Conservation (phyloP, 1,284 basidiomycete genomes). For the Anthracocystis panici-leucophaei region DNA sequence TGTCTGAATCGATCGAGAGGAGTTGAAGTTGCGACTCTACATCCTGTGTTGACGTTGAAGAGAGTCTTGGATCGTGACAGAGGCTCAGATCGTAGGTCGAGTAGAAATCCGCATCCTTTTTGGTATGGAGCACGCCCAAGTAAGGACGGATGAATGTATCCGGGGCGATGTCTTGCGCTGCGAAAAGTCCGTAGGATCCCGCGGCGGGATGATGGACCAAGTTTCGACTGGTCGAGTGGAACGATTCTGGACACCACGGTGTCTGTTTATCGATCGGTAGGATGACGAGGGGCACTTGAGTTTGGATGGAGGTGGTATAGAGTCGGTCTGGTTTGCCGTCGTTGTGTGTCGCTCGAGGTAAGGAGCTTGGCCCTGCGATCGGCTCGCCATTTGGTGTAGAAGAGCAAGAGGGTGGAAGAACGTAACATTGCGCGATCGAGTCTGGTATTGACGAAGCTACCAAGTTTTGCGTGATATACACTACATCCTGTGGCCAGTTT, state of each 20-base stretch:
- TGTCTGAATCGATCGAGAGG: conserved; percentile 1
- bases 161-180: conserved; percentile 77
- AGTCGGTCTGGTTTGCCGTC: conserved; percentile 10
- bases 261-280: conserved; percentile 15
- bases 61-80: conserved; percentile 22
- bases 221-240: conserved; percentile 32
- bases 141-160: conserved; percentile 82
- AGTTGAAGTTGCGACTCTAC: background rate
- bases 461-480: conserved; percentile 40
- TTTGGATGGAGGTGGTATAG: conserved; percentile 23
- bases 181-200: conserved; percentile 86
- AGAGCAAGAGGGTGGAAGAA: conserved; percentile 11
- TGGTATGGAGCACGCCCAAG: conserved; percentile 83
- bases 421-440: conserved; percentile 20
- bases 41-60: background rate
- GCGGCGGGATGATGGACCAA: conserved; percentile 77
- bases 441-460: conserved; percentile 25
- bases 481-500: conserved; percentile 34
- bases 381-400: background rate
- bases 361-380: background rate
- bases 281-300: conserved; percentile 25
- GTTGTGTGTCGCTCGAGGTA: conserved; percentile 37
- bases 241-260: conserved; percentile 30
- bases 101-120: conserved; percentile 73
- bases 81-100: conserved; percentile 83